Percentiles rank a stretch among this genome's conserved stretches.
phyloP scores from a whole-genome alignment of 768 basidiomycete genomes.

The Sporobolomyces roseus region DNA sequence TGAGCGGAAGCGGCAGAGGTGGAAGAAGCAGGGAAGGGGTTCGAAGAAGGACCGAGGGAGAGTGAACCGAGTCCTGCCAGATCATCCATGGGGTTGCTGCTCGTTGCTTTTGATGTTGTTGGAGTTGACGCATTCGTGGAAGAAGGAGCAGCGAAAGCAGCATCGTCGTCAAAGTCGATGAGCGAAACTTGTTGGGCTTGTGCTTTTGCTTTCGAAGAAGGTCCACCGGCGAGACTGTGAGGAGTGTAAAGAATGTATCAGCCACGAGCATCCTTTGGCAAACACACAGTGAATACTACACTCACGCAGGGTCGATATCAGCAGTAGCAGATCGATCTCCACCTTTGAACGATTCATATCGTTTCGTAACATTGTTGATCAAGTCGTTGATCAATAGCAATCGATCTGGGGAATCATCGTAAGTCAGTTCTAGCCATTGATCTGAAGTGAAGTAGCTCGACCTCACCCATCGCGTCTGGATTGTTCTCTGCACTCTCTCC shows the following conservation, averaged over 20 bases:
- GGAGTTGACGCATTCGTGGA: constrained; percentile 3
- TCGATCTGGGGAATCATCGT: constrained; percentile 58
- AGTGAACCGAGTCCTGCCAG: constrained; percentile 55
- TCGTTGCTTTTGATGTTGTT: neutral
- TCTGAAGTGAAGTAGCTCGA: neutral
- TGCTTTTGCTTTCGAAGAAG: constrained; percentile 29
- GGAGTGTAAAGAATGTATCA: too few relatives aligned
- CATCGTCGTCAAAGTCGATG: constrained; percentile 43
- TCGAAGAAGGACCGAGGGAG: constrained; percentile 28
- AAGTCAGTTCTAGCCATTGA: constrained; percentile 1
- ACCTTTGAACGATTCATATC: constrained; percentile 88
- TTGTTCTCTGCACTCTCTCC: constrained; percentile 86
- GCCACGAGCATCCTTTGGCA: neutral
- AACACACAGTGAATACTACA: constrained; percentile 4
- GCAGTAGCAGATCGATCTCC: constrained; percentile 67
- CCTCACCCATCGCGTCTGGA: constrained; percentile 78
- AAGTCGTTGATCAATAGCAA: constrained; percentile 96
- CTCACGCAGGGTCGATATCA: constrained; percentile 51
- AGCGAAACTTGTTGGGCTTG: constrained; percentile 38
- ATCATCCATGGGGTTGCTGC: constrained; percentile 54
- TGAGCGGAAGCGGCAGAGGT: neutral
- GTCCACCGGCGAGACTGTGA: neutral
- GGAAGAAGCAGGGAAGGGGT: neutral
- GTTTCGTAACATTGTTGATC: constrained; percentile 83
- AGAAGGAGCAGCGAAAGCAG: constrained; percentile 17